Evolutionary conservation across 768 basidiomycete species (phyloP).

Genomic region (Russula compacta): DNA sequence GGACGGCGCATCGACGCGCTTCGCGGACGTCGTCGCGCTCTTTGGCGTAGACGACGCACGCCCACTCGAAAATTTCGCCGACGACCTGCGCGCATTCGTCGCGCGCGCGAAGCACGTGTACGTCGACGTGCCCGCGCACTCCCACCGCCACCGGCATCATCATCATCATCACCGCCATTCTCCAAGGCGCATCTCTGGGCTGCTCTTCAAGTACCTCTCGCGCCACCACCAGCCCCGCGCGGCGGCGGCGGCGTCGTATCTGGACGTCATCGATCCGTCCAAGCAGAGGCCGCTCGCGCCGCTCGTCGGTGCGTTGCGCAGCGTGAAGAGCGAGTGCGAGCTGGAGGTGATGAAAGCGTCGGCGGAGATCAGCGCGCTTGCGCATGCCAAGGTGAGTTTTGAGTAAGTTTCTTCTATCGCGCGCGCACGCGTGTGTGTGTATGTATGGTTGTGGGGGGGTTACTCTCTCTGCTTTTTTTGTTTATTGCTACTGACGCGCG

Average conservation of each 20-base stretch:
- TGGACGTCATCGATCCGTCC: conserved; percentile 43
- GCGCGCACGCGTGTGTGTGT: no score
- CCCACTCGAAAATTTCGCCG: conserved; percentile 45
- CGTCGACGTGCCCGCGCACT: conserved; percentile 29
- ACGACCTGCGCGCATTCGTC: conserved; percentile 49
- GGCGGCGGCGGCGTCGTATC: conserved; percentile 22
- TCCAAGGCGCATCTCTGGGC: not conserved
- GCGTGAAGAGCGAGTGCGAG: conserved; percentile 75
- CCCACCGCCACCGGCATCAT: not conserved
- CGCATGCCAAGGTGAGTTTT: conserved; percentile 65
- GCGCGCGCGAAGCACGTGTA: conserved; percentile 38
- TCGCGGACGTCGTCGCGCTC: conserved; percentile 50
- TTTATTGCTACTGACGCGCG: not conserved
- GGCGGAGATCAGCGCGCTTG: conserved; percentile 78
- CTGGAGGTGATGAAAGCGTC: conserved; percentile 71
- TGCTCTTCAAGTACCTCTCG: conserved; percentile 22
- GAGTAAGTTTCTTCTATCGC: no score
- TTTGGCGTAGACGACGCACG: conserved; percentile 75
- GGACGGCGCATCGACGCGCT: conserved; percentile 81
- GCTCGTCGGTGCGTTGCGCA: conserved; percentile 60
- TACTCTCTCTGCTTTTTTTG: no score
- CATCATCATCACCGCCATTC: not conserved
- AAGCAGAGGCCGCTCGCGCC: conserved; percentile 48
- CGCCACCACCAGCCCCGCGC: not conserved
- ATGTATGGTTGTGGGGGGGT: no score